These are phyloP conservation scores for Amanita jacksonii DNA, from an alignment of 768 basidiomycete genomes.

Conservation along the genomic window DNA sequence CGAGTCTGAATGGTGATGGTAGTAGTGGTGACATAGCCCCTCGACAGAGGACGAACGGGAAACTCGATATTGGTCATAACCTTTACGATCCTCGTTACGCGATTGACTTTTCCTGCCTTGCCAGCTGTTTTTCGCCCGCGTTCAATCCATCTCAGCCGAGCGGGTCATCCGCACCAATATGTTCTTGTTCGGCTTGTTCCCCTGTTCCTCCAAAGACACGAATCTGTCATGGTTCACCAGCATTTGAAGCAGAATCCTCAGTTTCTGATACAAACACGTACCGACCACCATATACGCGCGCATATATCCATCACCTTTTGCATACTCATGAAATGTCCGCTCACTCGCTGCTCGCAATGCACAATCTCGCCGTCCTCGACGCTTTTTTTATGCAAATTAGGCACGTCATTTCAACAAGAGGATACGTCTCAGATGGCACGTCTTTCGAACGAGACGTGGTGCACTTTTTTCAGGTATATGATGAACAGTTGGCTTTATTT, in stretches of 20 bases:
- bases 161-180: conserved; percentile 15
- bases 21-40: no score
- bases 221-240: conserved; percentile 41
- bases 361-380: conserved; percentile 65
- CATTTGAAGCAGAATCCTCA: conserved; percentile 12
- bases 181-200: conserved; percentile 50
- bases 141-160: no score
- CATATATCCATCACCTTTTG: conserved; percentile 78
- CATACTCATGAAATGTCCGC: conserved; percentile 89
- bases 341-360: conserved; percentile 62
- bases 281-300: conserved; percentile 33
- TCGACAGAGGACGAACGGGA: conserved; percentile 13
- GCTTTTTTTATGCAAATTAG: conserved; percentile 57
- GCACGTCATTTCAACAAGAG: conserved; percentile 15
- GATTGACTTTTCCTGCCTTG: conserved; percentile 49
- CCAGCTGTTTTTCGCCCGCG: conserved; percentile 24
- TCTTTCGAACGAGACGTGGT: conserved; percentile 40
- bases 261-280: conserved; percentile 6
- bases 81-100: conserved; percentile 52
- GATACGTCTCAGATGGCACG: background rate
- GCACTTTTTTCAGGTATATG: conserved; percentile 42
- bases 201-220: conserved; percentile 26
- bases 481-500: conserved; percentile 36
- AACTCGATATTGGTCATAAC: conserved; percentile 57
- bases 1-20: no score